Percentiles rank a stretch among this genome's conserved stretches.
phyloP scores from a whole-genome alignment of 345 rosid genomes.

The Euphorbia peplus region DNA sequence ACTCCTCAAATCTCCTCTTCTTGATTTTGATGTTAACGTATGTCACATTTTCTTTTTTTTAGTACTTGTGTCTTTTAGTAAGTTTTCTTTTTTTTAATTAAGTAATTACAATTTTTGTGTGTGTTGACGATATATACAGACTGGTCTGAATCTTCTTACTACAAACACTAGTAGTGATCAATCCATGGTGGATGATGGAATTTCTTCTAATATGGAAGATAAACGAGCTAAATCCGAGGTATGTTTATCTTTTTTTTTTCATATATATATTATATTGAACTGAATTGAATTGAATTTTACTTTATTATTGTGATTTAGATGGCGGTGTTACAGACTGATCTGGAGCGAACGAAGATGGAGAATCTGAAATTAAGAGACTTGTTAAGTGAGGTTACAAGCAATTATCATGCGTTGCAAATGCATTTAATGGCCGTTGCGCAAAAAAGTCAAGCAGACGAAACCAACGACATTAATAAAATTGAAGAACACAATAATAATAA shows the following conservation, averaged over 20 bases:
- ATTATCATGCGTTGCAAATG: conserved; percentile 46
- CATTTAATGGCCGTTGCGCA: conserved; percentile 36
- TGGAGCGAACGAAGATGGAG: conserved; percentile 46
- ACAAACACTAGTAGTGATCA: conserved; percentile 58
- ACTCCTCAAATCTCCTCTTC: conserved; percentile 14
- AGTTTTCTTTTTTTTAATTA: background rate
- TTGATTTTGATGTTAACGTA: conserved; percentile 47
- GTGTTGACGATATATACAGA: too few species aligned
- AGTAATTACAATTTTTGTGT: background rate
- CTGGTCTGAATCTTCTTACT: conserved; percentile 61
- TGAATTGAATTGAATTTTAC: background rate
- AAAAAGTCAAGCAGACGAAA: conserved; percentile 1
- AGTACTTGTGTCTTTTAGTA: background rate
- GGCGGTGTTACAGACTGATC: conserved; percentile 45
- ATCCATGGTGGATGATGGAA: conserved; percentile 61
- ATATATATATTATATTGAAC: background rate
- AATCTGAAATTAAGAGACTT: conserved; percentile 41
- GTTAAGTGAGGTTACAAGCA: conserved; percentile 43
- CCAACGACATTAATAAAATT: conserved; percentile 5
- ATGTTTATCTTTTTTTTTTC: background rate
- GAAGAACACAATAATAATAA: conserved; percentile 18
- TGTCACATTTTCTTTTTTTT: background rate
- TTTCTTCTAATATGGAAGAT: conserved; percentile 45
- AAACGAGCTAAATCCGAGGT: conserved; percentile 52
- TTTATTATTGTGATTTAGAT: conserved; percentile 25